Base-by-base conservation (phyloP, 768 basidiomycete genomes). In the Chlorophyllum brunneum region DNA sequence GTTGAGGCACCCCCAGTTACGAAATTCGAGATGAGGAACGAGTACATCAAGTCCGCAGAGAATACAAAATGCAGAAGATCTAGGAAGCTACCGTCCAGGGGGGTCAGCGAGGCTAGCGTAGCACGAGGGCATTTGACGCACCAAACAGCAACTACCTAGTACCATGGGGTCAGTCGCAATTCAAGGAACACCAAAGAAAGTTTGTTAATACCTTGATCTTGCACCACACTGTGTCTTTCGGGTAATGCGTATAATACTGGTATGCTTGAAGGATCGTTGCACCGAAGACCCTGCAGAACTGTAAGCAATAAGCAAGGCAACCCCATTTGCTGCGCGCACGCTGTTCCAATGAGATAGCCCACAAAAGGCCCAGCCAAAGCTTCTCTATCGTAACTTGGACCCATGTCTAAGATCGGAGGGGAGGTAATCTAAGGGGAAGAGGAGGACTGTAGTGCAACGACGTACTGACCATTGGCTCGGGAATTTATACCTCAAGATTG, bases 11-110 rank as follows among this genome's bases (percentile, higher is more conserved):
- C 34, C 2, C 24, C 42, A 4, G 22, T 9, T 1, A 41, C 51
- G 33, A 52, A 52, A 20, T 52, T 52, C 24, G 16, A 44, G 26
- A 52, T 52, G 5, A 52, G 33, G 26, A 52, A 52, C 2, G 42
- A 44, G 26, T 52, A 44, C 51, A 45, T 44, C 23, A 52, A 11
- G 6, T 44, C 16, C 15, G 34, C 31, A 5, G 51, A 36, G 51
- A 52, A 44, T 9, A 52, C 42, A 26, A 52, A 43, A 36, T 52
- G 51, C 2, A 44, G 33, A 2, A 44, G 18, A 27, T 52, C 51
- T 4, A 52, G 33, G 2, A 45, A 3, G 42, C 51, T 52, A 7
- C 18, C 2, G 26, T 16, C 7, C 9, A 4, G 18, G 4, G 13
- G 33, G 6, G 15, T 37, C 24, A 31, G 23, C 7, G 10, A 3